Conservation (phyloP, 2,329 filamentous ascomycete species). For the Apiospora kogelbergensis region DNA sequence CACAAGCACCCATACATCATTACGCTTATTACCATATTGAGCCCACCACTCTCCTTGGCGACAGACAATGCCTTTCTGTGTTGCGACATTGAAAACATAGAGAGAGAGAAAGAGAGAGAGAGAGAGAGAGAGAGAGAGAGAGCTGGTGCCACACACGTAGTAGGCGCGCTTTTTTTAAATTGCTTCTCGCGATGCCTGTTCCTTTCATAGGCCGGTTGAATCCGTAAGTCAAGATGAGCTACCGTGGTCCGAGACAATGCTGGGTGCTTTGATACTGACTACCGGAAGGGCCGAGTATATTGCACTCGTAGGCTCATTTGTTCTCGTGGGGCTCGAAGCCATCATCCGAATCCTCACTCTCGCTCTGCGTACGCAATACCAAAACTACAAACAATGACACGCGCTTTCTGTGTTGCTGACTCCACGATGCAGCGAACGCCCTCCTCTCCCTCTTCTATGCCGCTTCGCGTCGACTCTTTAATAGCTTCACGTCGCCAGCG, state of each 20-base stretch:
- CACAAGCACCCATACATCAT: neutral
- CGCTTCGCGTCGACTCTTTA: slow-evolving; percentile 80
- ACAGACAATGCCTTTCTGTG: slow-evolving; percentile 19
- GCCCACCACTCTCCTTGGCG: slow-evolving; percentile 17
- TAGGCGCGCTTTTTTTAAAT: neutral
- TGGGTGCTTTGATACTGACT: slow-evolving; percentile 16
- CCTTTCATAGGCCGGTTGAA: slow-evolving; percentile 42
- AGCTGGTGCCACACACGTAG: slow-evolving; percentile 5
- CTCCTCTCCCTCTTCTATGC: slow-evolving; percentile 82
- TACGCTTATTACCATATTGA: neutral
- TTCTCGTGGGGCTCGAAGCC: slow-evolving; percentile 79
- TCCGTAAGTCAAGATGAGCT: slow-evolving; percentile 29
- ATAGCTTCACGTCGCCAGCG: slow-evolving; percentile 70
- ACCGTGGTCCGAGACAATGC: slow-evolving; percentile 2
- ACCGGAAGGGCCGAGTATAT: slow-evolving; percentile 74
- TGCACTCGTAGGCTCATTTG: slow-evolving; percentile 79
- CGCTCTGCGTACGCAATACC: slow-evolving; percentile 67
- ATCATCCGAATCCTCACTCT: slow-evolving; percentile 84
- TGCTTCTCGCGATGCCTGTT: slow-evolving; percentile 30
- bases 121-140: no score
- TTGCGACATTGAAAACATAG: neutral
- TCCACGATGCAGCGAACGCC: slow-evolving; percentile 59
- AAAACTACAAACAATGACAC: neutral
- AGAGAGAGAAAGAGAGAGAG: no score
- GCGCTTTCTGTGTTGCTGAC: slow-evolving; percentile 19